Percentiles rank a stretch among this genome's conserved stretches.
phyloP scores from a whole-genome alignment of 352 stramenopile species.

The Phytophthora boehmeriae region DNA sequence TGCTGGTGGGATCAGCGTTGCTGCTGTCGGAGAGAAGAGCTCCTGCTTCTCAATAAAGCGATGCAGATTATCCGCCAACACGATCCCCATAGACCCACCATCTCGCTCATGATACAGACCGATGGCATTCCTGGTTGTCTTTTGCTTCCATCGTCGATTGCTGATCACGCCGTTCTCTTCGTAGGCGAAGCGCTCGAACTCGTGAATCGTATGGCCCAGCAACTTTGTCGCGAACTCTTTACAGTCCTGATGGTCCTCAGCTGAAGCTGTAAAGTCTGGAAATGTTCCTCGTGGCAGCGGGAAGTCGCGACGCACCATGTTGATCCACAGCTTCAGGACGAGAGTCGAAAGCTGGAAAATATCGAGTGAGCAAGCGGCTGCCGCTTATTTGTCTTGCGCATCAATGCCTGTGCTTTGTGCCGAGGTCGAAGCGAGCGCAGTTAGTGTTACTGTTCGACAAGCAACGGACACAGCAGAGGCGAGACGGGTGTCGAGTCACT shows the following conservation, averaged over 20 bases:
- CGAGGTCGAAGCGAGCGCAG: constrained; percentile 1
- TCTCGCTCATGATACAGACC: constrained; percentile 46
- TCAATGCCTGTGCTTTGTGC: constrained; percentile 16
- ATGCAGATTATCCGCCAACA: constrained; percentile 23
- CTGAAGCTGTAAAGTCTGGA: constrained; percentile 40
- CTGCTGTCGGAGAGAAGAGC: constrained; percentile 24
- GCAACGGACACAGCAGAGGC: constrained; percentile 26
- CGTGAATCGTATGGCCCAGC: constrained; percentile 50
- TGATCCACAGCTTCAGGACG: neutral
- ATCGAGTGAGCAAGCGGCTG: constrained; percentile 12
- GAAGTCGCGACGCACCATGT: constrained; percentile 38
- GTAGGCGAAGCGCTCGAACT: constrained; percentile 51
- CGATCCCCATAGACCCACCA: constrained; percentile 30
- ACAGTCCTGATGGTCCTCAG: constrained; percentile 39
- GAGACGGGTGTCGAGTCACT: constrained; percentile 3
- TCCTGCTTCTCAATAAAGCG: constrained; percentile 25
- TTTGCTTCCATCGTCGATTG: constrained; percentile 39
- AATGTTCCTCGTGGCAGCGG: constrained; percentile 50
- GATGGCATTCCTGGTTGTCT: constrained; percentile 39
- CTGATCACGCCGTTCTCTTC: constrained; percentile 36
- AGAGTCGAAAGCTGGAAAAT: constrained; percentile 19
- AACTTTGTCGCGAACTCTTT: constrained; percentile 47
- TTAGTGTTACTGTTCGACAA: constrained; percentile 5
- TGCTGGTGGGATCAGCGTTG: constrained; percentile 30
- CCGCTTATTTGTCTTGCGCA: neutral